Conservation (phyloP, 768 basidiomycete genomes). For the Mycena floridula region DNA sequence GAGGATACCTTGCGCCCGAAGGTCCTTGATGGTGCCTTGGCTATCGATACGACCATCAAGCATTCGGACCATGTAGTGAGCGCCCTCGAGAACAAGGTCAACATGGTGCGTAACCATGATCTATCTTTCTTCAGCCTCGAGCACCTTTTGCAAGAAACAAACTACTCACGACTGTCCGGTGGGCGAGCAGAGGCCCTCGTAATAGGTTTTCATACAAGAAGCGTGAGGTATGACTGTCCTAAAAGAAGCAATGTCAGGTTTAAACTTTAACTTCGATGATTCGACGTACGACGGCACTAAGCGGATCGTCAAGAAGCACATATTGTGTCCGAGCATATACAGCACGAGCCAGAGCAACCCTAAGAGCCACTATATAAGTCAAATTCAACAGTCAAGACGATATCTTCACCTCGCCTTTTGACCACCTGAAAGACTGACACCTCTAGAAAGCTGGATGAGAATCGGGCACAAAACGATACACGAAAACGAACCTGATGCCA, state of each 20-base stretch:
- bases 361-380: constrained; percentile 18
- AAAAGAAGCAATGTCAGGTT: no score
- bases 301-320: constrained; percentile 74
- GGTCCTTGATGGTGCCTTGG: constrained; percentile 61
- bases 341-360: constrained; percentile 78
- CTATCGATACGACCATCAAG: constrained; percentile 77
- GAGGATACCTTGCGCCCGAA: constrained; percentile 54
- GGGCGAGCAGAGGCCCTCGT: constrained; percentile 55
- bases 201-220: constrained; percentile 60
- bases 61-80: constrained; percentile 71
- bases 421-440: constrained; percentile 73
- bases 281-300: constrained; percentile 86
- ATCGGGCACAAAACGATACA: no score
- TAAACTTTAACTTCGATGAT: no score
- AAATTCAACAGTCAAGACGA: background rate
- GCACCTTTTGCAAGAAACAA: no score
- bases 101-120: constrained; percentile 81
- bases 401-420: constrained; percentile 63
- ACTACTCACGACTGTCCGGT: constrained; percentile 53
- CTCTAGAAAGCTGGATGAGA: no score
- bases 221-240: constrained; percentile 62
- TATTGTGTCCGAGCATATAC: constrained; percentile 68
- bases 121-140: no score
- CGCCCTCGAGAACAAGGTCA: constrained; percentile 71
- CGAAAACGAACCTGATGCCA: constrained; percentile 36